Conservation (phyloP, 2,329 filamentous ascomycete species). For the Trichoderma breve region DNA sequence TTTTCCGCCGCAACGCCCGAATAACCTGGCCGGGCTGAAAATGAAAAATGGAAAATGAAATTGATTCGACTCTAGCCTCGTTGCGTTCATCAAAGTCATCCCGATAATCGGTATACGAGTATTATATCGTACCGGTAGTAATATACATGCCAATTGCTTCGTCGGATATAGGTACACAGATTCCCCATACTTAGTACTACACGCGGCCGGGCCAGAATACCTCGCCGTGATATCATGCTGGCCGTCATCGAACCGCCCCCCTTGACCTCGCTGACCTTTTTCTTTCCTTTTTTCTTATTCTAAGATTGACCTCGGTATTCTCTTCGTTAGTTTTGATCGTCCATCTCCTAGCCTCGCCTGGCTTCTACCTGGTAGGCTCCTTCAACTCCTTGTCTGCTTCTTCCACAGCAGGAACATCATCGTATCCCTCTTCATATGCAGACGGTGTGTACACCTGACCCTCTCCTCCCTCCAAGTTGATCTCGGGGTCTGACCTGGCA, state of each 20-base stretch:
- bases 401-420: conserved; percentile 23
- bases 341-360: not conserved
- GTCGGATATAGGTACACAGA: not conserved
- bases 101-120: not conserved
- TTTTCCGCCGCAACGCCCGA: not conserved
- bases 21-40: not conserved
- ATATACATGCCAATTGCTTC: conserved; percentile 7
- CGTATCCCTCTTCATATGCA: conserved; percentile 37
- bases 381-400: not conserved
- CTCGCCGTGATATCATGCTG: not conserved
- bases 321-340: not conserved
- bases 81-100: conserved; percentile 8
- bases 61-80: not conserved
- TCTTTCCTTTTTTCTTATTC: not conserved
- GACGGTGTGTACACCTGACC: conserved; percentile 51
- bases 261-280: not conserved
- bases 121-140: not conserved
- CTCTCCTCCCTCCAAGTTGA: conserved; percentile 53
- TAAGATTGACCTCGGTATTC: not conserved
- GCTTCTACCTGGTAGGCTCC: not conserved
- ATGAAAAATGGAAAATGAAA: not conserved
- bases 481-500: conserved; percentile 64
- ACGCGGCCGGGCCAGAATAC: not conserved
- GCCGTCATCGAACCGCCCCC: not conserved
- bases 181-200: not conserved